Evolutionary conservation across 2,329 filamentous ascomycete genomes (phyloP), one percentile per base, ranked within the genome.

Genomic region (Chrysoporthe deuterocubensis): DNA sequence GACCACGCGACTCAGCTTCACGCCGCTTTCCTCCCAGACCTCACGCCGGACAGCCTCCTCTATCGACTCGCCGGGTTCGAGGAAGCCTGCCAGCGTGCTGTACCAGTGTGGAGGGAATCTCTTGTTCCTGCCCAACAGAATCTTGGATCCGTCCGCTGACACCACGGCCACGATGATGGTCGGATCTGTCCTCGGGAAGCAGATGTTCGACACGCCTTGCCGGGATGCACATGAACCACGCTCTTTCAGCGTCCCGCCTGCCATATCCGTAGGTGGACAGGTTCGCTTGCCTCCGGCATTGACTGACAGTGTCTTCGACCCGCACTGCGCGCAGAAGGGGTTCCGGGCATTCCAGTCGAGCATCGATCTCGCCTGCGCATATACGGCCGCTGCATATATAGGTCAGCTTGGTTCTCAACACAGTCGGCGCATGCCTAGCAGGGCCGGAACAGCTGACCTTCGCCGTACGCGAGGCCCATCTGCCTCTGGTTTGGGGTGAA

Each of bases 101-200:
- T 95, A 97, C 92, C 92, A 97, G 77, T 92, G 77, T 1, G 87
- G 84, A 0, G 96, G 96, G 86, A 90, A 99, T 64, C 92, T 87
- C 79, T 92, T 92, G 75, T 92, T 89, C 16, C 96, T 90, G 48
- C 96, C 96, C 0, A 99, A 90, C 8, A 99, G 87, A 50, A 97
- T 81, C 70, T 89, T 88, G 72, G 90, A 86, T 62, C 91, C 91
- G 73, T 96, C 92, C 62, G 90, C 84, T 64, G 92, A 96, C 43
- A 98, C 87, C 13, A 97, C 90, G 0, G 94, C 95, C 81, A 96
- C 94, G 80, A 99, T 99, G 77, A 98, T 94, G 40, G 93, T 97
- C 0, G 94, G 94, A 74, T 97, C 94, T 1, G 95, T 97, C 62
- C 94, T 89, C 2, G 95, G 95, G 83, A 97, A 98, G 75, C 87